Evolutionary conservation across 2,329 filamentous ascomycete species (phyloP), one percentile per base, ranked within the genome.

Genomic region (Beauveria scarabaeidicola): DNA sequence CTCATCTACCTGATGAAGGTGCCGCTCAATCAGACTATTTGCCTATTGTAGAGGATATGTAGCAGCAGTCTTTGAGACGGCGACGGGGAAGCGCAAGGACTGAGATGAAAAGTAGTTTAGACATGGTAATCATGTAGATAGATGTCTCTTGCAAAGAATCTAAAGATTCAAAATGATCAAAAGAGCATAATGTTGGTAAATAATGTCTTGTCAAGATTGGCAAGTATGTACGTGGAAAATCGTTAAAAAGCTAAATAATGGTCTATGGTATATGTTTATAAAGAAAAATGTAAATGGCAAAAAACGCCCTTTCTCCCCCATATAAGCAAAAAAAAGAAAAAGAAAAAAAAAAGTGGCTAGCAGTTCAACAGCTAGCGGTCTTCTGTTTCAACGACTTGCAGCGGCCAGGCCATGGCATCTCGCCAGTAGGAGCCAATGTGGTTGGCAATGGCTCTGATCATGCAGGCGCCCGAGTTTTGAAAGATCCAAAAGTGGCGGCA

Each of bases 401-500:
- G 38, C 1, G 63, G 62, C 62, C 63, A 64, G n/a, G 43, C 44
- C 44, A 64, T 56, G 25, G 44, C 55, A 29, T 62, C 46, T 1
- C 53, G 61, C 63, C 63, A 64, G 40, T 63, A 63, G 17, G 48
- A 55, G 13, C 63, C 61, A 40, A 64, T 51, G 46, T 61, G 60
- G 11, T 55, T 58, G n/a, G 62, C 54, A 29, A 64, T 58, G 1
- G 58, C 43, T 15, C 43, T 58, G 29, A 64, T 50, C 48, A 64
- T 52, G 43, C 10, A 19, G 1, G 62, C 58, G 17, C 63, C 62
- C 5, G 61, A 60, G 46, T 53, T 53, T 3, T 60, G 60, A 36
- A 74, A 66, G 21, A 73, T 64, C 74, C 74, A 76, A 19, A 66
- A 67, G 1, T 66, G 58, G n/a, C 67, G 65, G 19, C 63, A 66